phyloP scores from a whole-genome alignment of 306 rosid species.

The Dalbergia oliveri region DNA sequence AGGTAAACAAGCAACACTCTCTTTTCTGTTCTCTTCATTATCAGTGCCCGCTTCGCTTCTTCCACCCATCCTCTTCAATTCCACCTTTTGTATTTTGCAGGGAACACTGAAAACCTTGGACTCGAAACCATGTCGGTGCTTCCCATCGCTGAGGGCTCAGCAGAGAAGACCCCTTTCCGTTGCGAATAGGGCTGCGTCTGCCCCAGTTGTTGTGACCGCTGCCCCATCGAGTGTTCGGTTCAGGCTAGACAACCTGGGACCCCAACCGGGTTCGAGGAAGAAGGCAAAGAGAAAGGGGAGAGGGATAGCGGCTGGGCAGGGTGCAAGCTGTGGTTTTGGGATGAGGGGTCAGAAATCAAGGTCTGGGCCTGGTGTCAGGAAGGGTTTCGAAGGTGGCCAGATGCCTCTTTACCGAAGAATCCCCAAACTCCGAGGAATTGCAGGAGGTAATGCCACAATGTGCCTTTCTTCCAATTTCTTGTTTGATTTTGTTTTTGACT shows the following conservation, averaged over 20 bases:
- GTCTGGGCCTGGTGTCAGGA: conserved; percentile 88
- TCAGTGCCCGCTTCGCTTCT: not conserved
- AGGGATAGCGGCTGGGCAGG: conserved; percentile 95
- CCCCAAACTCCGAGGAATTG: conserved; percentile 93
- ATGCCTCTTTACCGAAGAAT: conserved; percentile 95
- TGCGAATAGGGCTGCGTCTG: conserved; percentile 50
- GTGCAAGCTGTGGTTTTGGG: conserved; percentile 97
- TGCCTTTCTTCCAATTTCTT: not conserved
- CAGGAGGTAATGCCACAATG: conserved; percentile 69
- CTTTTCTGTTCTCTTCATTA: not conserved
- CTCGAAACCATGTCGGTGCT: conserved; percentile 44
- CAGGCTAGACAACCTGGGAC: conserved; percentile 88
- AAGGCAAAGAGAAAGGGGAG: conserved; percentile 89
- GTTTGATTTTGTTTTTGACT: not conserved
- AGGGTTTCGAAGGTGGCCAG: conserved; percentile 96
- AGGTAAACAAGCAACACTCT: conserved; percentile 49
- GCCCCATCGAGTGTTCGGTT: conserved; percentile 57
- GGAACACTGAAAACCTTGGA: conserved; percentile 63
- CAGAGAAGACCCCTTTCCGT: conserved; percentile 46
- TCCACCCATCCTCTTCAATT: not conserved
- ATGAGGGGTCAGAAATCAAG: conserved; percentile 99
- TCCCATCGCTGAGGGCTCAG: conserved; percentile 50
- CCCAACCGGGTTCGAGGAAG: conserved; percentile 93
- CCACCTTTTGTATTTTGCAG: conserved; percentile 45
- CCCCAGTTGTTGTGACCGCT: conserved; percentile 35